Conservation (phyloP, 2,329 filamentous ascomycete species). For the Teratosphaeria pseudoeucalypti region DNA sequence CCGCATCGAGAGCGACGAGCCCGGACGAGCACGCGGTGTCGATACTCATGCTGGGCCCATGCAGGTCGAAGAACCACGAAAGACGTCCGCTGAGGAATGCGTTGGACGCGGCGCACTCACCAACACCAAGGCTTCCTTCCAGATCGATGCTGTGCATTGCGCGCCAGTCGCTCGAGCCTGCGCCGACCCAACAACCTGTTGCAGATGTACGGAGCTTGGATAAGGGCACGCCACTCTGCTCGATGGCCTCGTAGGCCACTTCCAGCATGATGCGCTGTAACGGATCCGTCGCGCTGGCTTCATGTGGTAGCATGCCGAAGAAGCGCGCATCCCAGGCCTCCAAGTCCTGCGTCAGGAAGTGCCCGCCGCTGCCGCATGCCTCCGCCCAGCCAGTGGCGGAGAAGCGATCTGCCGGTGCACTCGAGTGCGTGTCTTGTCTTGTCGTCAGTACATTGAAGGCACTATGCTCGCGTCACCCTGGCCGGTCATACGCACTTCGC, state of each 20-base stretch:
- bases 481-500: too few species aligned
- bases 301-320: neutral
- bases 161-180: too few species aligned
- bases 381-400: too few species aligned
- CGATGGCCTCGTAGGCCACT: slow-evolving; percentile 18
- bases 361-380: neutral
- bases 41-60: neutral
- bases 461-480: too few species aligned
- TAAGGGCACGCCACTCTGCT: slow-evolving; percentile 18
- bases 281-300: slow-evolving; percentile 5
- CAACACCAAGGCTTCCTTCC: too few species aligned
- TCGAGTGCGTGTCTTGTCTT: too few species aligned
- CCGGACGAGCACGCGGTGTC: neutral
- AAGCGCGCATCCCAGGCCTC: neutral
- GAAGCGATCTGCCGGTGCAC: too few species aligned
- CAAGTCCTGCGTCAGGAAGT: neutral
- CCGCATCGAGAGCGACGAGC: neutral
- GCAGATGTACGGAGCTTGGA: neutral
- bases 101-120: too few species aligned
- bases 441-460: too few species aligned
- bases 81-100: too few species aligned
- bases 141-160: too few species aligned
- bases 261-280: slow-evolving; percentile 8
- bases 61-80: neutral
- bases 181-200: neutral